Evolutionary conservation across 73 alveolate genomes (phyloP).

Genomic region (Paramecium sonneborni): DNA sequence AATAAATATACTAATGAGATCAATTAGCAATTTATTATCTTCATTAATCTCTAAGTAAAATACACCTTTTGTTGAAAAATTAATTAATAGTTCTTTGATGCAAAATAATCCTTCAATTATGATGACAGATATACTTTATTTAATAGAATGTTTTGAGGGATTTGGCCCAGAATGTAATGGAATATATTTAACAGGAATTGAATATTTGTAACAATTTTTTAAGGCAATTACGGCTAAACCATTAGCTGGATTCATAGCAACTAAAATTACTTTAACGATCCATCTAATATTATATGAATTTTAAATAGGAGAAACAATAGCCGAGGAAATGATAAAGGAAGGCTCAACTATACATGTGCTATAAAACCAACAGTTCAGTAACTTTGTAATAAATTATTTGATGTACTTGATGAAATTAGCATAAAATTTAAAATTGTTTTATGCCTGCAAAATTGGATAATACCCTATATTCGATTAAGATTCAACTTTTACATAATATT

Average conservation of each 20-base stretch:
- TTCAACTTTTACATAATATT: background rate
- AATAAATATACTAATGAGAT: background rate
- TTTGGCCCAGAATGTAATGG: conserved; percentile 57
- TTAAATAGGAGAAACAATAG: conserved; percentile 14
- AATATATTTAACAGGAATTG: conserved; percentile 41
- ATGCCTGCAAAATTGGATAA: conserved; percentile 49
- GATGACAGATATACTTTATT: background rate
- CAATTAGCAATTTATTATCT: background rate
- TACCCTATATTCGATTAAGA: conserved; percentile 45
- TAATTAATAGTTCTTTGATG: conserved; percentile 22
- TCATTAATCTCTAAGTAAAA: background rate
- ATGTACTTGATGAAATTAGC: conserved; percentile 46
- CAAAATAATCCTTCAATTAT: background rate
- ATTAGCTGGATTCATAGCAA: background rate
- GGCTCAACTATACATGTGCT: background rate
- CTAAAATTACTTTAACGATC: background rate
- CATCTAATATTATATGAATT: conserved; percentile 18
- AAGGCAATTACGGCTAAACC: background rate
- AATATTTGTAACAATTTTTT: conserved; percentile 25
- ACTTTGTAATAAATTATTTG: conserved; percentile 16
- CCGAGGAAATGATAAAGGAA: background rate
- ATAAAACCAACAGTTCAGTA: background rate
- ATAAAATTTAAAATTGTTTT: conserved; percentile 34
- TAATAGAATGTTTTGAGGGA: conserved; percentile 48
- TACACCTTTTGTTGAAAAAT: background rate